Evolutionary conservation across 1,284 basidiomycete species (phyloP), one percentile per base, ranked within the genome.

Genomic region (Mycosarcoma mackinlayi): DNA sequence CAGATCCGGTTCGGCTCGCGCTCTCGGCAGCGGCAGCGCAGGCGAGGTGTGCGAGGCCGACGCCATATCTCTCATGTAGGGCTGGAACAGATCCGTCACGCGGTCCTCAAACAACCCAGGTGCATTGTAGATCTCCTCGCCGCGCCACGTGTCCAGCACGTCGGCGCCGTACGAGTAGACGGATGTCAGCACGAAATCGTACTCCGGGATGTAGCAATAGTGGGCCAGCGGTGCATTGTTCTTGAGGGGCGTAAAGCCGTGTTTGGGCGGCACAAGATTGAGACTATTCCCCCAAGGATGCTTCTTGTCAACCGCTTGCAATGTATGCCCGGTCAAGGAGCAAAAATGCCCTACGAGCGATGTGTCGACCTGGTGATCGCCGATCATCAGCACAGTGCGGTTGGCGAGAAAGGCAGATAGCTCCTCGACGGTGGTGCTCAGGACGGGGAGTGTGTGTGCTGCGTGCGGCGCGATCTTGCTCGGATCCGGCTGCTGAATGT

Each of bases 131-230:
- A 77, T 60, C 18, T 72, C 73, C 63, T 80, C 68, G 10, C 69
- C 64, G 19, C 73, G 68, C 82, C 83, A 84, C 25, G 73, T 71
- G 40, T 83, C 81, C 48, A 73, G 67, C 35, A 78, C 77, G 50
- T 84, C 83, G 30, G 82, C 69, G 24, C 84, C 84, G 39, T 81
- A 84, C 58, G 83, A 79, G 56, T 82, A 83, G 23, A 83, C 74
- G n/a, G 81, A 82, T 7, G 78, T 79, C 42, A 84, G 69, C 39
- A 84, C 54, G 37, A 84, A 82, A 53, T 84, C 81, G 54, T 79
- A 77, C 39, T 80, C 67, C 2, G 83, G 81, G 31, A 83, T 45
- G 65, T 83, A 83, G 73, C 84, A 84, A 51, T 84, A 77, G 47
- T 83, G 74, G 6, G 83, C 83, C 9, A 83, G 57, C 13, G 80